Percentiles rank a stretch among this genome's conserved stretches.
Evolutionary conservation across 495 filamentous ascomycete genomes (phyloP).

Genomic region (Amorphotheca resinae): DNA sequence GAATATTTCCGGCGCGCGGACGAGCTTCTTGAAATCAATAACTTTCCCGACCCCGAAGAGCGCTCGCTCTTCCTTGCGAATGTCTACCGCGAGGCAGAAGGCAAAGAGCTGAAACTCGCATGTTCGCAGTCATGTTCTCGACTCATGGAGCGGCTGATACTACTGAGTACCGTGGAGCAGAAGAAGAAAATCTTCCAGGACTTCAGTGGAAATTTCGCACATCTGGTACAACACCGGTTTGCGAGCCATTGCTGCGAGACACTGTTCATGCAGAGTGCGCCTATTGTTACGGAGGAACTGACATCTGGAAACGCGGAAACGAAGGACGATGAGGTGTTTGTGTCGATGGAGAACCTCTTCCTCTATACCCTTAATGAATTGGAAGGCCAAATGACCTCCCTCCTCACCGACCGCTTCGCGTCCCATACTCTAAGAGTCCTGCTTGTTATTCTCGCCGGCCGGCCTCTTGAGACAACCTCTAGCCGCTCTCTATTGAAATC

Average conservation of each 20-base stretch:
- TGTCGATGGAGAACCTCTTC: constrained; percentile 76
- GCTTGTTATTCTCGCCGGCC: constrained; percentile 72
- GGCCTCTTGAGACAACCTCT: constrained; percentile 51
- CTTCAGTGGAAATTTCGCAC: constrained; percentile 79
- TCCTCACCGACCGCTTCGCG: constrained; percentile 79
- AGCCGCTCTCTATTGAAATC: constrained; percentile 64
- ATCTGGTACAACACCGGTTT: constrained; percentile 86
- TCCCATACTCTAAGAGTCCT: constrained; percentile 83
- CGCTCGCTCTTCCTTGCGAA: constrained; percentile 68
- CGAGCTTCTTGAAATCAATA: constrained; percentile 76
- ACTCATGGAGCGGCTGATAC: constrained; percentile 80
- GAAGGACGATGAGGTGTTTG: constrained; percentile 22
- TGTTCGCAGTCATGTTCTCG: constrained; percentile 90
- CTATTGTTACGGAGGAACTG: constrained; percentile 61
- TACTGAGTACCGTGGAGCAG: constrained; percentile 65
- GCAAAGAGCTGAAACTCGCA: constrained; percentile 91
- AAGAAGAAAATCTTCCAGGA: constrained; percentile 74
- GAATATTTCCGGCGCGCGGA: constrained; percentile 88
- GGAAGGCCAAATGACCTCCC: constrained; percentile 66
- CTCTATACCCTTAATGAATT: constrained; percentile 71
- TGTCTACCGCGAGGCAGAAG: constrained; percentile 72
- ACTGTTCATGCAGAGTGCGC: constrained; percentile 71
- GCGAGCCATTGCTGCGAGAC: constrained; percentile 95
- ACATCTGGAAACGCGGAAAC: constrained; percentile 29
- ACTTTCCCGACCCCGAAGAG: constrained; percentile 69